Evolutionary conservation across 2,329 filamentous ascomycete genomes (phyloP).

Genomic region (Microsporum canis): DNA sequence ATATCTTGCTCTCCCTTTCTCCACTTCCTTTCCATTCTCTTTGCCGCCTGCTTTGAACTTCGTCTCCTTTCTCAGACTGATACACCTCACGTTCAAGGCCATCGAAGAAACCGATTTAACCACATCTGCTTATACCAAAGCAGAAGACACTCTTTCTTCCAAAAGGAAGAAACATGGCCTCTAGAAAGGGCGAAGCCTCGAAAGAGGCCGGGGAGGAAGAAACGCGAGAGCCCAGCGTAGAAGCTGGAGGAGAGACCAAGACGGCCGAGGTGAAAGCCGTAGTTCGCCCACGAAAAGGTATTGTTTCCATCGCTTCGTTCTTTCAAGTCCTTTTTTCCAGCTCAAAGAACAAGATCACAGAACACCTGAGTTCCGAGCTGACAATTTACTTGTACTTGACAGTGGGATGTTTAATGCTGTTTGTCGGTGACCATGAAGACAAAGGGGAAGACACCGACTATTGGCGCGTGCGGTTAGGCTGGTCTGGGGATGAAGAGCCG

Average conservation of each 20-base stretch:
- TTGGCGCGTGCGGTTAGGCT: conserved; percentile 13
- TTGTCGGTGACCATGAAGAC: conserved; percentile 9
- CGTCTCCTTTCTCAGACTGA: not conserved
- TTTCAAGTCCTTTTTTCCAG: not conserved
- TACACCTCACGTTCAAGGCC: not conserved
- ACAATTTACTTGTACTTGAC: not conserved
- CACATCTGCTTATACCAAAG: not conserved
- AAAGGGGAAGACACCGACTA: conserved; percentile 7
- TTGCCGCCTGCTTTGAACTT: not conserved
- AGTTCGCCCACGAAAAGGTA: conserved; percentile 8
- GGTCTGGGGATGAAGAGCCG: conserved; percentile 10
- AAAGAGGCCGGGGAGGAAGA: not conserved
- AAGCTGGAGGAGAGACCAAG: not conserved
- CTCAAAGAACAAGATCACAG: not conserved
- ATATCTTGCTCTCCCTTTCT: not conserved
- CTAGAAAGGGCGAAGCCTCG: not conserved
- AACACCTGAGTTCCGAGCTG: not conserved
- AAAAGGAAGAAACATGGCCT: conserved; percentile 1
- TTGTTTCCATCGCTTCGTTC: not conserved
- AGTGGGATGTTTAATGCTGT: conserved; percentile 12
- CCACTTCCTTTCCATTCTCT: not conserved
- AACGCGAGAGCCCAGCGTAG: not conserved
- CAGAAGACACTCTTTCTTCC: not conserved
- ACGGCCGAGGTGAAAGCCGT: not conserved
- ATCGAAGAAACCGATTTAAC: not conserved